These are phyloP conservation scores for Thinopyrum obtusiflorum DNA, from an alignment of 202 grass and related monocot species.

Conservation along the genomic window DNA sequence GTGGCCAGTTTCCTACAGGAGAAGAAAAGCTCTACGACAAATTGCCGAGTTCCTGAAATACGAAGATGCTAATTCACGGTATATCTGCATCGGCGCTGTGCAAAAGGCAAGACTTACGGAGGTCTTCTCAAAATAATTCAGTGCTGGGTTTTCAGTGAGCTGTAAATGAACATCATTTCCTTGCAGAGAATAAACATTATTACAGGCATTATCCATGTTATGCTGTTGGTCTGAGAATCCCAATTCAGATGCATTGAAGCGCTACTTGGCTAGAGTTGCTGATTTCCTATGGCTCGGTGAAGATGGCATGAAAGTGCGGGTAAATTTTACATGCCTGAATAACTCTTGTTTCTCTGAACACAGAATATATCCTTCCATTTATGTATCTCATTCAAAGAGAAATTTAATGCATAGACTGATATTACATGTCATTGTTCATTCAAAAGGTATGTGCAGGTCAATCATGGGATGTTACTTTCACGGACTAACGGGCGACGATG, in stretches of 20 bases:
- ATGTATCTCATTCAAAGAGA: neutral
- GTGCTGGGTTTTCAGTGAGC: neutral
- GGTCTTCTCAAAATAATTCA: neutral
- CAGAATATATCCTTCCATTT: neutral
- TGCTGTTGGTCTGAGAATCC: constrained; percentile 62
- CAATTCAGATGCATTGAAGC: constrained; percentile 55
- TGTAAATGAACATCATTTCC: constrained; percentile 14
- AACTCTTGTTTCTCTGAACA: neutral
- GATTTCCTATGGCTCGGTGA: constrained; percentile 80
- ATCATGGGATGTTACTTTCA: constrained; percentile 72
- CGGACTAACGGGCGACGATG: too few species aligned
- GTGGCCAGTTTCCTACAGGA: constrained; percentile 65
- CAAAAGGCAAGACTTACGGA: constrained; percentile 50
- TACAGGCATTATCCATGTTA: constrained; percentile 65
- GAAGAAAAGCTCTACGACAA: constrained; percentile 55
- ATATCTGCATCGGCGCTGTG: constrained; percentile 65
- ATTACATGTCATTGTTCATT: neutral
- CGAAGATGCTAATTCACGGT: constrained; percentile 74
- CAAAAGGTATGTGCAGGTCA: constrained; percentile 65
- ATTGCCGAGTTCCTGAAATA: constrained; percentile 64
- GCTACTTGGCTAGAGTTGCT: constrained; percentile 56
- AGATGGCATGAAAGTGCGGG: constrained; percentile 95
- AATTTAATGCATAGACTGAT: neutral
- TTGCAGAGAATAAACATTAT: constrained; percentile 25
- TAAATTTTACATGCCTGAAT: constrained; percentile 39